Evolutionary conservation across 1,284 basidiomycete species (phyloP).

Genomic region (Fistulina hepatica): DNA sequence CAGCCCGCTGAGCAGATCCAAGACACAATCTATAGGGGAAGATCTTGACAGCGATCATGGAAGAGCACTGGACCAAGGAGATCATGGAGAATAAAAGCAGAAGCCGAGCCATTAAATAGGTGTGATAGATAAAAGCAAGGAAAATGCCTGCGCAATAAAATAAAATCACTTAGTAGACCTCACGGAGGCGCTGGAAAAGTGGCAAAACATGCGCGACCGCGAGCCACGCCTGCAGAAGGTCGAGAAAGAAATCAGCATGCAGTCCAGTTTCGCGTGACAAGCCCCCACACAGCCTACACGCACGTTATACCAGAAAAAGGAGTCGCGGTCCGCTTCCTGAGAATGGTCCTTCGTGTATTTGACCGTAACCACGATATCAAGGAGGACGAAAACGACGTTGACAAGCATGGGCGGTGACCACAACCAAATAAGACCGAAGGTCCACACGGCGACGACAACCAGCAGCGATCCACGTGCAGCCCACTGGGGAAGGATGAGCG

Average conservation of each 20-base stretch:
- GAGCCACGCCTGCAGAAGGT: conserved; percentile 8
- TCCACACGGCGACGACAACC: conserved; percentile 10
- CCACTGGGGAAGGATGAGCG: conserved; percentile 16
- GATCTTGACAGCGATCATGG: too few relatives aligned
- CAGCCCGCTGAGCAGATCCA: too few relatives aligned
- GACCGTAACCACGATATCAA: conserved; percentile 7
- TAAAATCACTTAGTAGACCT: too few relatives aligned
- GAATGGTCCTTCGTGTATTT: conserved; percentile 10
- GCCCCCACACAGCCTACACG: neutral
- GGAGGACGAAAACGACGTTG: conserved; percentile 6
- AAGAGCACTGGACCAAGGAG: too few relatives aligned
- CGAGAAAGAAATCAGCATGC: neutral
- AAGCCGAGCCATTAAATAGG: too few relatives aligned
- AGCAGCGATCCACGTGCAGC: conserved; percentile 15
- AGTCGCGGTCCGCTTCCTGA: conserved; percentile 7
- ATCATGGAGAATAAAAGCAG: too few relatives aligned
- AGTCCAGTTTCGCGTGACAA: neutral
- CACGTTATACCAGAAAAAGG: conserved; percentile 15
- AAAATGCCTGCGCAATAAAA: too few relatives aligned
- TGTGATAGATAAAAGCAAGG: too few relatives aligned
- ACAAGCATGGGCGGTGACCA: conserved; percentile 13
- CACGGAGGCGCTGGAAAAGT: conserved; percentile 5
- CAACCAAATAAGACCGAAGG: conserved; percentile 10
- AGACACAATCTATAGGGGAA: too few relatives aligned
- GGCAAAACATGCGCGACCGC: conserved; percentile 6